phyloP scores from a whole-genome alignment of 305 asterid genomes.

The Plantago lanceolata region DNA sequence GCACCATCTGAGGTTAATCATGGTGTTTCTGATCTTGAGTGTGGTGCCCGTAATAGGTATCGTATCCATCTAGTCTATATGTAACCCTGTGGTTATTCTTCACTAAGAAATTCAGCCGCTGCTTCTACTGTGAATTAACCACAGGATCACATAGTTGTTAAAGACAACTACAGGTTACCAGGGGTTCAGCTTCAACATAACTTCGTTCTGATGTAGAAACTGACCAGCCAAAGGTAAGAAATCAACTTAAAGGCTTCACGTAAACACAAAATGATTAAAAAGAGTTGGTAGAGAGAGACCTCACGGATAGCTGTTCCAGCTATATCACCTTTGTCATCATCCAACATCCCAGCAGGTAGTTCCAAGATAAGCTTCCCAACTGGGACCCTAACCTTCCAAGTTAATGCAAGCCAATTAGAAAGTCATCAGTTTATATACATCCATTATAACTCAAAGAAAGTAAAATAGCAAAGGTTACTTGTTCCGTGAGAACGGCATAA shows the following conservation, averaged over 20 bases:
- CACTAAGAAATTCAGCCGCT: no score
- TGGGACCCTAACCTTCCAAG: constrained; percentile 81
- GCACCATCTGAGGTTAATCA: constrained; percentile 40
- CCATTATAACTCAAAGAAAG: constrained; percentile 9
- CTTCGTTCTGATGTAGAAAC: no score
- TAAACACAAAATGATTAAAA: background rate
- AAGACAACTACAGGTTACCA: no score
- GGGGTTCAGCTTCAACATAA: no score
- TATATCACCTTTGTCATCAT: constrained; percentile 81
- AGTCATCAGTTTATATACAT: constrained; percentile 9
- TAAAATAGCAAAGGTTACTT: constrained; percentile 38
- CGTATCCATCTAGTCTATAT: no score
- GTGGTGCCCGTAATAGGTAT: background rate
- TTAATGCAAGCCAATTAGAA: constrained; percentile 23
- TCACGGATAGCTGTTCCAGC: constrained; percentile 91
- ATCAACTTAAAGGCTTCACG: background rate
- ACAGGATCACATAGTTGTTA: no score
- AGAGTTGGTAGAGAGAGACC: constrained; percentile 41
- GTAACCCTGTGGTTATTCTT: no score
- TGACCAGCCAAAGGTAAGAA: no score
- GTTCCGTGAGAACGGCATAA: constrained; percentile 86
- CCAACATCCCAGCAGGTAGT: constrained; percentile 95
- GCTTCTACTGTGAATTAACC: no score
- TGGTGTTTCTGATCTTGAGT: constrained; percentile 20
- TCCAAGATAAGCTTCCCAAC: constrained; percentile 88